Conservation (phyloP, 2,329 filamentous ascomycete species). For the Ophiocordyceps robertsii region DNA sequence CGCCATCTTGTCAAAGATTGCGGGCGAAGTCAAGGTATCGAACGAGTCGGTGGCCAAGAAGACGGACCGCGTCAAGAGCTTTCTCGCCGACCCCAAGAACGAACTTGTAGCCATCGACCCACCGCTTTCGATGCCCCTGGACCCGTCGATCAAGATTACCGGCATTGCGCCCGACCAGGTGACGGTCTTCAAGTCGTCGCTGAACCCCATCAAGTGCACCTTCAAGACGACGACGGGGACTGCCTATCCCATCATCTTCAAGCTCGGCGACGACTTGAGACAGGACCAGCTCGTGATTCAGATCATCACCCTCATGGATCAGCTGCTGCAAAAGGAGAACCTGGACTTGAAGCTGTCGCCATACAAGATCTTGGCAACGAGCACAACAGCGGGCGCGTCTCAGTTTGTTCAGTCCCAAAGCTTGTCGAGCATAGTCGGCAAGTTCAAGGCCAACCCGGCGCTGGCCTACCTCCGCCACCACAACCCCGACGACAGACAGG, state of each 20-base stretch:
- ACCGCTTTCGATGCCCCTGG: conserved; percentile 75
- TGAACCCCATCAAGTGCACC: conserved; percentile 81
- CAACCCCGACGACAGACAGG: conserved; percentile 72
- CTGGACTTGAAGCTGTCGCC: conserved; percentile 88
- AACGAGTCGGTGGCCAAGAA: conserved; percentile 68
- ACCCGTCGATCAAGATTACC: conserved; percentile 67
- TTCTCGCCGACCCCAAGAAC: conserved; percentile 78
- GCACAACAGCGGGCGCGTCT: conserved; percentile 75
- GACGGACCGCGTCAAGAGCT: conserved; percentile 71
- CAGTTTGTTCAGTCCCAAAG: conserved; percentile 85
- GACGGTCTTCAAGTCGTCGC: conserved; percentile 87
- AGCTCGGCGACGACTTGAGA: conserved; percentile 87
- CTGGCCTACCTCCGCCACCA: conserved; percentile 78
- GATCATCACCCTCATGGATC: conserved; percentile 97
- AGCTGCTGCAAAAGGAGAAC: conserved; percentile 88
- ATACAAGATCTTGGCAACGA: conserved; percentile 92
- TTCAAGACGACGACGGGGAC: conserved; percentile 70
- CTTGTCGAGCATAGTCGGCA: conserved; percentile 69
- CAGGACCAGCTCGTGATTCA: conserved; percentile 95
- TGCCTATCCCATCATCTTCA: conserved; percentile 90
- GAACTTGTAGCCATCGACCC: conserved; percentile 74
- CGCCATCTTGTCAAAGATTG: conserved; percentile 74
- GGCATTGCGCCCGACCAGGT: conserved; percentile 76
- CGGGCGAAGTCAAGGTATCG: conserved; percentile 73
- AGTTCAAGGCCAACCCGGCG: conserved; percentile 61